These are phyloP conservation scores for Dissophora ornata DNA, from an alignment of 192 early-diverging fungal genomes.

Conservation along the genomic window DNA sequence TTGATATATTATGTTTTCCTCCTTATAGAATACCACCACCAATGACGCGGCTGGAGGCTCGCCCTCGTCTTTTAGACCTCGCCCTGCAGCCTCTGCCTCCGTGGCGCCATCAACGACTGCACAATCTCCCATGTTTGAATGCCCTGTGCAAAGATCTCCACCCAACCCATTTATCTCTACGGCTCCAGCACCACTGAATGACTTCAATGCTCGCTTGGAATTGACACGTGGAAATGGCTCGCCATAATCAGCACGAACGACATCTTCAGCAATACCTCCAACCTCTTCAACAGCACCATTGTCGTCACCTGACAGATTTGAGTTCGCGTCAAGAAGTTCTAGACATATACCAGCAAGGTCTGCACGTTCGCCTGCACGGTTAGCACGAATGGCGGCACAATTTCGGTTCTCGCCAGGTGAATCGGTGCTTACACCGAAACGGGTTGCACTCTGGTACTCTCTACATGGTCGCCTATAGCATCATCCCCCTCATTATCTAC, in stretches of 20 bases:
- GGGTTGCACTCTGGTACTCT: slow-evolving; percentile 12
- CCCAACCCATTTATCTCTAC: slow-evolving; percentile 5
- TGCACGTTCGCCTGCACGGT: slow-evolving; percentile 4
- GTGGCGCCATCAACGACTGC: slow-evolving; percentile 2
- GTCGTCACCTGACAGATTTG: neutral
- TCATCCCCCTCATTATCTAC: too few species aligned
- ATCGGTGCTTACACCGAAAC: slow-evolving; percentile 10
- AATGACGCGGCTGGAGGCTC: too few species aligned
- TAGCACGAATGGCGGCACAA: slow-evolving; percentile 3
- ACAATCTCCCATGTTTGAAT: neutral
- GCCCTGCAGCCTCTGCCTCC: neutral
- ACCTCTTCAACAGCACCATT: slow-evolving; percentile 1
- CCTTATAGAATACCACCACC: slow-evolving; percentile 4
- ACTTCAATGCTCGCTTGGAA: slow-evolving; percentile 10
- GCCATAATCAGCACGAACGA: neutral
- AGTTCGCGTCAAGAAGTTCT: neutral
- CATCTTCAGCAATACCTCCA: neutral
- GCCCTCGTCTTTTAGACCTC: neutral
- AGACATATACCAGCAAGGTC: neutral
- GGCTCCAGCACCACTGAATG: slow-evolving; percentile 2
- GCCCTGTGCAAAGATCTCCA: slow-evolving; percentile 8
- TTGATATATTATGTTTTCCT: neutral
- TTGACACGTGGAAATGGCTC: neutral
- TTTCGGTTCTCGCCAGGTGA: slow-evolving; percentile 11
- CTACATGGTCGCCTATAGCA: too few species aligned